Base-by-base conservation (phyloP, 1,284 basidiomycete genomes). In the Tranzscheliella williamsii region DNA sequence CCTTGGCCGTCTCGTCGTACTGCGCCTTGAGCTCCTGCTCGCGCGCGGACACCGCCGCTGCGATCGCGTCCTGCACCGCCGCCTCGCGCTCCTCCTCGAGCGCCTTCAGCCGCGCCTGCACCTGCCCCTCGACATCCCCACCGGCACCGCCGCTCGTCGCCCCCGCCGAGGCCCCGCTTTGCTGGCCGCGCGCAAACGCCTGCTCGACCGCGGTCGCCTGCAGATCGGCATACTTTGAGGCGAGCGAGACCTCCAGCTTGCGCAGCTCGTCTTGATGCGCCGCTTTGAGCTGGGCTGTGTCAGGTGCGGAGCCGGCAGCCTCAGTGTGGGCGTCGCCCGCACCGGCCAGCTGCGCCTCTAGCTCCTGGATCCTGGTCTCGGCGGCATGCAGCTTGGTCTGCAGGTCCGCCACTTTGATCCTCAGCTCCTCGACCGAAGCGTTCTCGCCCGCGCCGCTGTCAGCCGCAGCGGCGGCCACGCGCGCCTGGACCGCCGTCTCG, bases 11-110 rank as follows among this genome's bases (percentile, higher is more conserved):
- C 33, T 55, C 55, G 46, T 75, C 67, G 51, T 73, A 55, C 33
- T 67, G 61, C 6, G 60, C 45, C 22, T 68, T 64, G 31, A 70
- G 62, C 29, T 76, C 73, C 13, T 42, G 47, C 46, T 71, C 70
- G 42, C 71, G 69, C 20, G 66, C 64, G 21, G 60, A 34, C 21
- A 76, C 42, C 2, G 72, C 73, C 2, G 66, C 56, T 13, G 70
- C 42, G 23, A 67, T 51, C 24, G 63, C 63, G 8, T 56, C 51
- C 20, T 53, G 42, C 2, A 57, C 49, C 1, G 52, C 65, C 9
- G 46, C 18, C 41, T 61, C 56, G 18, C 64, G 56, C 39, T 67
- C 55, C 36, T 56, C 49, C 20, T 69, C 66, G 7, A 61, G 37
- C 6, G 53, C 55, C 38, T 62, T 60, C 13, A 68, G 41, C 13